Evolutionary conservation across 768 basidiomycete species (phyloP).

Genomic region (Leccinum boreale): DNA sequence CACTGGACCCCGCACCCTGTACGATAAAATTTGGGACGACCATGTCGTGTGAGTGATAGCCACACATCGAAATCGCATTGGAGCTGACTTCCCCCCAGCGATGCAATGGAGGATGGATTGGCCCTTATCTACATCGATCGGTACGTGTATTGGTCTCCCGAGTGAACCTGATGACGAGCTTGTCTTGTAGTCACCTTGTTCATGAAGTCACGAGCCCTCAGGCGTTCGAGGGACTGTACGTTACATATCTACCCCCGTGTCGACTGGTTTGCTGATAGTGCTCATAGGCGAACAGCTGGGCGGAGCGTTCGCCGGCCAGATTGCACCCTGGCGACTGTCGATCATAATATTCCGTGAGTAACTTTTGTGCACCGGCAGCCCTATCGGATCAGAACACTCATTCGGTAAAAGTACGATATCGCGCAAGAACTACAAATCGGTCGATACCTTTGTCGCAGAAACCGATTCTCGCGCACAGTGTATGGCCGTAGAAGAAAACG

Average conservation of each 20-base stretch:
- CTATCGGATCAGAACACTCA: not conserved
- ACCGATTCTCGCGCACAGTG: slow-evolving; percentile 86
- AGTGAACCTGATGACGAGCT: not conserved
- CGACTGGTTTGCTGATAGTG: slow-evolving; percentile 10
- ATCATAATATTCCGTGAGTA: slow-evolving; percentile 84
- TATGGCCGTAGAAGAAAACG: slow-evolving; percentile 80
- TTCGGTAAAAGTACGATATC: slow-evolving; percentile 53
- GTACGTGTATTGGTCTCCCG: slow-evolving; percentile 33
- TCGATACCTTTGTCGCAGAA: slow-evolving; percentile 74
- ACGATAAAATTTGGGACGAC: slow-evolving; percentile 98
- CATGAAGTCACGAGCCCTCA: slow-evolving; percentile 95
- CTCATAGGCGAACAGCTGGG: slow-evolving; percentile 61
- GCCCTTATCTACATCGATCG: slow-evolving; percentile 83
- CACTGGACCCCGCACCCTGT: slow-evolving; percentile 76
- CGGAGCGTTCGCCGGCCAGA: slow-evolving; percentile 80
- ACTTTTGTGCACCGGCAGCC: not conserved
- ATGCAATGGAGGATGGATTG: slow-evolving; percentile 70
- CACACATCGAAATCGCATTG: not conserved
- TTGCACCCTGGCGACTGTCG: slow-evolving; percentile 85
- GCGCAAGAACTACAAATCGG: slow-evolving; percentile 70
- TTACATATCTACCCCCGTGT: slow-evolving; percentile 5
- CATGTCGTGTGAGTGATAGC: slow-evolving; percentile 73
- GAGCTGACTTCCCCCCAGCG: slow-evolving; percentile 38
- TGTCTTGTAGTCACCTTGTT: slow-evolving; percentile 49
- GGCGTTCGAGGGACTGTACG: slow-evolving; percentile 84